A percentile compares a stretch with the other conserved stretches of the same genome.
These are phyloP conservation scores for Rubia balearica DNA, from an alignment of 305 asterid species.

Conservation along the genomic window DNA sequence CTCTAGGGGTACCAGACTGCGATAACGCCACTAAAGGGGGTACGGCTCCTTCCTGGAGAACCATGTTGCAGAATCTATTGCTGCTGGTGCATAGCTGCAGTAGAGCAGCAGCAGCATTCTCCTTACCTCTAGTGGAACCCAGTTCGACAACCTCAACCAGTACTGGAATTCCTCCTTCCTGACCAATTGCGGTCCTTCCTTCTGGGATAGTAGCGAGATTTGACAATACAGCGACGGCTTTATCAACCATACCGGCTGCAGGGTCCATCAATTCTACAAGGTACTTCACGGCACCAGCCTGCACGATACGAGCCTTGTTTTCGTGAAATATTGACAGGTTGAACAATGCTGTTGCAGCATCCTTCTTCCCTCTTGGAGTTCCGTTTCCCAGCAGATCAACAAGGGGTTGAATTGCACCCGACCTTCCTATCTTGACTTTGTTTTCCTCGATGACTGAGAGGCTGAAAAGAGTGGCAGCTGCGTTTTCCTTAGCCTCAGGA, in stretches of 20 bases:
- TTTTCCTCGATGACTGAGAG: constrained; percentile 81
- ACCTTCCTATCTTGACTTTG: constrained; percentile 69
- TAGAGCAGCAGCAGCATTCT: constrained; percentile 92
- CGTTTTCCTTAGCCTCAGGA: constrained; percentile 77
- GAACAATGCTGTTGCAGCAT: constrained; percentile 82
- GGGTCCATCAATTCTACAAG: constrained; percentile 93
- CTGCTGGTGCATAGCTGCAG: constrained; percentile 71
- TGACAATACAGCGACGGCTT: constrained; percentile 86
- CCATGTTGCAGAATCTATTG: constrained; percentile 63
- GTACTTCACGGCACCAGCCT: constrained; percentile 83
- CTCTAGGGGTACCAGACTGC: constrained; percentile 88
- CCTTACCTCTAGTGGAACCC: constrained; percentile 89
- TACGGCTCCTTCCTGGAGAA: constrained; percentile 82
- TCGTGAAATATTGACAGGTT: constrained; percentile 77
- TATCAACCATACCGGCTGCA: constrained; percentile 87
- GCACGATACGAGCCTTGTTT: constrained; percentile 75
- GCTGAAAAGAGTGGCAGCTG: constrained; percentile 90
- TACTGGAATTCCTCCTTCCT: constrained; percentile 63
- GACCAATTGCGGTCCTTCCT: constrained; percentile 71
- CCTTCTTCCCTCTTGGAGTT: constrained; percentile 88
- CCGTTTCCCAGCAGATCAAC: constrained; percentile 79
- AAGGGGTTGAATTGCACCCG: constrained; percentile 75
- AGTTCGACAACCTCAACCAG: constrained; percentile 91
- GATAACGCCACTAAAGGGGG: constrained; percentile 84
- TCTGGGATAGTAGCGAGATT: constrained; percentile 80